Conservation (phyloP, 1,139 yeast genomes). For the Candida tetrigidarum region DNA sequence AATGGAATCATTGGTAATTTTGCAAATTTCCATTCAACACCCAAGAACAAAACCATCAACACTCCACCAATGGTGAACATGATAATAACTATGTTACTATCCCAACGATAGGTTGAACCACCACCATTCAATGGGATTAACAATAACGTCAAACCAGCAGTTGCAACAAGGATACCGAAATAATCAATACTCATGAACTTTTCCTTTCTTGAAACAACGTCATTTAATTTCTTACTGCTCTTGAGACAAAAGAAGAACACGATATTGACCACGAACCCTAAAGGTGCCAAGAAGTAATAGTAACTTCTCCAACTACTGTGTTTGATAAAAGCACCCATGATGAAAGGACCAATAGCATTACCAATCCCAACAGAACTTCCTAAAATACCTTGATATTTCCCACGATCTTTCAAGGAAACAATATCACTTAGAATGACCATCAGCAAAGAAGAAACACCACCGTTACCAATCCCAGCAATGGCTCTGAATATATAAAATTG, state of each 20-base stretch:
- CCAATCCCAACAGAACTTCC: conserved; percentile 61
- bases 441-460: conserved; percentile 45
- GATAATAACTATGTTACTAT: conserved; percentile 49
- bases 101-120: conserved; percentile 57
- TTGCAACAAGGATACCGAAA: conserved; percentile 48
- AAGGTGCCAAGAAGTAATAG: conserved; percentile 50
- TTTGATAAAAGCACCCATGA: conserved; percentile 54
- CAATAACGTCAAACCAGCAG: conserved; percentile 47
- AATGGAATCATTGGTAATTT: conserved; percentile 62
- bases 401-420: conserved; percentile 46
- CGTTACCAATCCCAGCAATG: conserved; percentile 49
- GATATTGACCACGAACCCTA: conserved; percentile 34
- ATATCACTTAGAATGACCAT: conserved; percentile 50
- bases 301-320: conserved; percentile 54
- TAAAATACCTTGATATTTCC: conserved; percentile 50
- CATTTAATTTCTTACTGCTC: conserved; percentile 21
- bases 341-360: conserved; percentile 58
- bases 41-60: conserved; percentile 40
- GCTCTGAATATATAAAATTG: conserved; percentile 49
- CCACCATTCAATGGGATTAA: conserved; percentile 60
- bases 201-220: conserved; percentile 29
- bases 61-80: conserved; percentile 52
- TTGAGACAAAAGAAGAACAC: conserved; percentile 32
- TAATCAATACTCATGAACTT: conserved; percentile 51
- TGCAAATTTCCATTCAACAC: conserved; percentile 55